A percentile compares a stretch with the other conserved stretches of the same genome.
These are phyloP conservation scores for Xanthoconium separans DNA, from an alignment of 1,284 basidiomycete species.

Conservation along the genomic window DNA sequence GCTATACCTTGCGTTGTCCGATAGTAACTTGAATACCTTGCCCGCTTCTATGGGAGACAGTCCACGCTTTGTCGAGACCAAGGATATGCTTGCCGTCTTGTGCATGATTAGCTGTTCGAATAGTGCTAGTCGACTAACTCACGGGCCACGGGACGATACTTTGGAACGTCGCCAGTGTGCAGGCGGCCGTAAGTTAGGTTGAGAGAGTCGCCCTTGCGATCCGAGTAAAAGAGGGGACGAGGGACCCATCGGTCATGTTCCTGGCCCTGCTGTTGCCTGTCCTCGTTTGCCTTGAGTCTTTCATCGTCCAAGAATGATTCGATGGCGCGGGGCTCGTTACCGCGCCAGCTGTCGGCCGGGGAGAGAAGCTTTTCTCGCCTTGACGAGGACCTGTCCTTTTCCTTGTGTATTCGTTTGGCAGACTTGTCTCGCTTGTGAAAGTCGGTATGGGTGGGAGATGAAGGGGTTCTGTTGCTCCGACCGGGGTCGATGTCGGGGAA, in stretches of 20 bases:
- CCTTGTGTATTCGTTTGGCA: conserved; percentile 25
- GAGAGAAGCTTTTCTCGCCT: conserved; percentile 29
- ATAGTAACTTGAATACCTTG: conserved; percentile 62
- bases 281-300: conserved; percentile 38
- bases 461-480: conserved; percentile 22
- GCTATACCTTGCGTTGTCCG: conserved; percentile 48
- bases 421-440: conserved; percentile 23
- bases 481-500: conserved; percentile 57
- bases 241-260: conserved; percentile 30
- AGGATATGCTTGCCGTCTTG: conserved; percentile 65
- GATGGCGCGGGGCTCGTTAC: conserved; percentile 11
- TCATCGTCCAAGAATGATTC: conserved; percentile 35
- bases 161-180: conserved; percentile 65
- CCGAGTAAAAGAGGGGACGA: conserved; percentile 55
- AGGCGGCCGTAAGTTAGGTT: conserved; percentile 72
- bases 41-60: conserved; percentile 46
- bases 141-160: conserved; percentile 61
- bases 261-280: conserved; percentile 25
- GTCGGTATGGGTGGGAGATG: conserved; percentile 18
- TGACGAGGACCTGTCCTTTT: conserved; percentile 27
- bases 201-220: conserved; percentile 65
- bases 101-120: conserved; percentile 50
- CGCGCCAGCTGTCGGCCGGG: conserved; percentile 18
- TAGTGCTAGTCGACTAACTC: conserved; percentile 25
- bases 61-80: conserved; percentile 51